A percentile compares a stretch with the other conserved stretches of the same genome.
phyloP scores from a whole-genome alignment of 2,329 filamentous ascomycete genomes.

The Penicillium sp. region DNA sequence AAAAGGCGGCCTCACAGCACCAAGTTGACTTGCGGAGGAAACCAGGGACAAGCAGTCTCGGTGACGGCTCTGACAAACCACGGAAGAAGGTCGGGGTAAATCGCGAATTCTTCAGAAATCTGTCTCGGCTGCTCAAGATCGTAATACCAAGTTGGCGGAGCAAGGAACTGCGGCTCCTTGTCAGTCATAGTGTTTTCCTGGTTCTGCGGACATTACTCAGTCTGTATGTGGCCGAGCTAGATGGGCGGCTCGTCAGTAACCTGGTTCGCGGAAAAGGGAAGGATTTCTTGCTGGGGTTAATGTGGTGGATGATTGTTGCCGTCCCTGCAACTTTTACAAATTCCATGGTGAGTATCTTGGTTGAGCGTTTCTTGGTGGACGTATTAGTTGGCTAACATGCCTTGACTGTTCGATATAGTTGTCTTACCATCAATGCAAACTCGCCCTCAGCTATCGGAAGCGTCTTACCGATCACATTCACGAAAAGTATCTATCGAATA shows the following conservation, averaged over 20 bases:
- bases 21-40: constrained; percentile 66
- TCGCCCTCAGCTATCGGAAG: constrained; percentile 90
- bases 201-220: constrained; percentile 90
- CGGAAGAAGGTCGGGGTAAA: constrained; percentile 90
- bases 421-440: constrained; percentile 94
- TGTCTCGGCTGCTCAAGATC: constrained; percentile 79
- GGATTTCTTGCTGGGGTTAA: constrained; percentile 84
- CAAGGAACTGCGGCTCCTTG: constrained; percentile 82
- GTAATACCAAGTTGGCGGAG: constrained; percentile 89
- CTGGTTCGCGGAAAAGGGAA: constrained; percentile 88
- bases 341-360: constrained; percentile 75
- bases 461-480: constrained; percentile 94
- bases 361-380: no score
- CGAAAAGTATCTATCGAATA: constrained; percentile 92
- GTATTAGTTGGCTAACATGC: constrained; percentile 15
- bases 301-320: constrained; percentile 99
- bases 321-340: constrained; percentile 97
- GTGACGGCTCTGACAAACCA: constrained; percentile 35
- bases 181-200: constrained; percentile 92
- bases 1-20: constrained; percentile 79
- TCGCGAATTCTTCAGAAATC: constrained; percentile 78
- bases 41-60: constrained; percentile 50
- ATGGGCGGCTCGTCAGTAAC: constrained; percentile 89
- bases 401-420: constrained; percentile 64
- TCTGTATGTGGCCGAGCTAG: constrained; percentile 93